A percentile compares a stretch with the other conserved stretches of the same genome.
These are phyloP conservation scores for Penicillium sp. DNA, from an alignment of 2,329 filamentous ascomycete genomes.

Conservation along the genomic window DNA sequence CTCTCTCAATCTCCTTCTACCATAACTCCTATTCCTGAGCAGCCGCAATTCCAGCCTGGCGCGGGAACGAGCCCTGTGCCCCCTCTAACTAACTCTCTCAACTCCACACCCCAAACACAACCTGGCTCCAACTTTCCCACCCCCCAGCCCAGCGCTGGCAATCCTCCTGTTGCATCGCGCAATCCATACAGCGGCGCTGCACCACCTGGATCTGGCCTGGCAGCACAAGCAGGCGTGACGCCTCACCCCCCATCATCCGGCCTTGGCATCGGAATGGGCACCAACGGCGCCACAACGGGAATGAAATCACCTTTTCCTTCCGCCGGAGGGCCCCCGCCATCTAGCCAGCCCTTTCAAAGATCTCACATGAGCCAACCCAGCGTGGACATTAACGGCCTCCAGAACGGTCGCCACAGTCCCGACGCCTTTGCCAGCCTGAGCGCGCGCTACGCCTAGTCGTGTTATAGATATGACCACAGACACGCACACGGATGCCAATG, in stretches of 20 bases:
- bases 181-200: conserved; percentile 21
- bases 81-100: conserved; percentile 16
- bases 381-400: conserved; percentile 43
- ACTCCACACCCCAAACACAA: conserved; percentile 23
- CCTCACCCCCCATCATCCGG: conserved; percentile 11
- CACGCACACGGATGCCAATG: too few relatives aligned
- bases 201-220: conserved; percentile 17
- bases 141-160: conserved; percentile 19
- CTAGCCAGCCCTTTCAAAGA: conserved; percentile 19
- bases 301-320: conserved; percentile 4
- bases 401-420: conserved; percentile 46
- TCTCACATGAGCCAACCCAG: conserved; percentile 46
- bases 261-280: conserved; percentile 15
- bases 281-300: conserved; percentile 7
- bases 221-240: conserved; percentile 21
- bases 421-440: conserved; percentile 49
- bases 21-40: conserved; percentile 32
- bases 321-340: conserved; percentile 11
- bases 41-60: conserved; percentile 23
- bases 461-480: too few relatives aligned
- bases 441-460: conserved; percentile 37
- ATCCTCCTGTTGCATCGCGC: conserved; percentile 20
- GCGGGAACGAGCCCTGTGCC: conserved; percentile 20
- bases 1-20: conserved; percentile 32
- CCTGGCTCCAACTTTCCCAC: conserved; percentile 17